A percentile compares a stretch with the other conserved stretches of the same genome.
phyloP scores from a whole-genome alignment of 148 eudicot species.

The Chenopodium suecicum region DNA sequence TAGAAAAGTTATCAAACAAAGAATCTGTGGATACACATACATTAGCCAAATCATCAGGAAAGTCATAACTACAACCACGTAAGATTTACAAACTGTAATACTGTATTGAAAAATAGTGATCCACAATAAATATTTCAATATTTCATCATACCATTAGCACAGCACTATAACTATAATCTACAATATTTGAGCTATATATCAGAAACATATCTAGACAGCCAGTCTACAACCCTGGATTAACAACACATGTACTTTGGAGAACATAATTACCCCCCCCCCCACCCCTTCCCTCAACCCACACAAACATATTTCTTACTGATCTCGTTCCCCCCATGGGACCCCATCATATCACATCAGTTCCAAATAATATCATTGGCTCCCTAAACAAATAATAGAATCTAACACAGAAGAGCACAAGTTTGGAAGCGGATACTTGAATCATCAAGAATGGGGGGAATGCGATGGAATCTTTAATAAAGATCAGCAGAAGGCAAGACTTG shows the following conservation, averaged over 20 bases:
- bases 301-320: too few species aligned
- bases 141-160: neutral
- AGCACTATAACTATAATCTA: neutral
- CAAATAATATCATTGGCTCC: neutral
- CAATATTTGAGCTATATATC: neutral
- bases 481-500: conserved; percentile 21
- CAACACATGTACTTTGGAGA: too few species aligned
- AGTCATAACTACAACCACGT: neutral
- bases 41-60: neutral
- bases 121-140: too few species aligned
- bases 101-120: neutral
- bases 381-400: neutral
- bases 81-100: too few species aligned
- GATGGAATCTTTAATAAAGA: neutral
- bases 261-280: too few species aligned
- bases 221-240: too few species aligned
- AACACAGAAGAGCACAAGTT: neutral
- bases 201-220: neutral
- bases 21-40: neutral
- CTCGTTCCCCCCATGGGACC: too few species aligned
- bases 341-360: neutral
- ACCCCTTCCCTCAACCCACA: too few species aligned
- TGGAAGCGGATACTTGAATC: neutral
- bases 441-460: neutral
- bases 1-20: neutral